These are phyloP conservation scores for Pestalotiopsis sp. DNA, from an alignment of 2,329 filamentous ascomycete species.

Conservation along the genomic window DNA sequence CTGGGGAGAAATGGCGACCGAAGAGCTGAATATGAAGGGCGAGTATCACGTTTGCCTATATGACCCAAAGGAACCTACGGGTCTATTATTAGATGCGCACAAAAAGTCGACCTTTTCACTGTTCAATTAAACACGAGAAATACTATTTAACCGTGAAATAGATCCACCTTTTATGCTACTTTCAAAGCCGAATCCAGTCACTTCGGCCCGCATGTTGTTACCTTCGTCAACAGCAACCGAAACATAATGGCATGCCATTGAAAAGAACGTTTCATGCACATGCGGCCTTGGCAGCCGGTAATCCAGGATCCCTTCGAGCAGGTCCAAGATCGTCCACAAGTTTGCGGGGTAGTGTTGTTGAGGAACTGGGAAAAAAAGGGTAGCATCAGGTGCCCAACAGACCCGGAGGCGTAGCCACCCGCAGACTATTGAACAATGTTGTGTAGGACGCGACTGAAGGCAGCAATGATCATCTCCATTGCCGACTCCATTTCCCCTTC, in stretches of 20 bases:
- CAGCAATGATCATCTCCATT: not conserved
- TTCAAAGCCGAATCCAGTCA: not conserved
- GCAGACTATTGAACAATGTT: conserved; percentile 1
- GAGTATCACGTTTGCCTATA: too few relatives aligned
- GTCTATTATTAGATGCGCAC: not conserved
- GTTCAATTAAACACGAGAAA: not conserved
- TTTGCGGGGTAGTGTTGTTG: not conserved
- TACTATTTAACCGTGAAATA: not conserved
- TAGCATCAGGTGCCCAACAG: not conserved
- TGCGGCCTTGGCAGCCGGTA: not conserved
- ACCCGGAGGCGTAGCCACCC: not conserved
- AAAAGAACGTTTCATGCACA: not conserved
- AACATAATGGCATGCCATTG: not conserved
- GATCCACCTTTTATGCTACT: not conserved
- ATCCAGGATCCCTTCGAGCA: not conserved
- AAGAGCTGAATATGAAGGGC: too few relatives aligned
- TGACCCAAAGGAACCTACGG: too few relatives aligned
- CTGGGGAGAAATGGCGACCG: too few relatives aligned
- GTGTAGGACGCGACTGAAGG: not conserved
- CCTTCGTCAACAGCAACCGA: not conserved
- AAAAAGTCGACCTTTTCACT: not conserved
- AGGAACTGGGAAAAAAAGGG: not conserved
- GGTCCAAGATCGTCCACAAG: not conserved
- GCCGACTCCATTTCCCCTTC: conserved; percentile 4
- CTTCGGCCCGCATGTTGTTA: not conserved